These are phyloP conservation scores for Yamagishiella unicocca DNA, from an alignment of 139 green algal species.

Conservation along the genomic window DNA sequence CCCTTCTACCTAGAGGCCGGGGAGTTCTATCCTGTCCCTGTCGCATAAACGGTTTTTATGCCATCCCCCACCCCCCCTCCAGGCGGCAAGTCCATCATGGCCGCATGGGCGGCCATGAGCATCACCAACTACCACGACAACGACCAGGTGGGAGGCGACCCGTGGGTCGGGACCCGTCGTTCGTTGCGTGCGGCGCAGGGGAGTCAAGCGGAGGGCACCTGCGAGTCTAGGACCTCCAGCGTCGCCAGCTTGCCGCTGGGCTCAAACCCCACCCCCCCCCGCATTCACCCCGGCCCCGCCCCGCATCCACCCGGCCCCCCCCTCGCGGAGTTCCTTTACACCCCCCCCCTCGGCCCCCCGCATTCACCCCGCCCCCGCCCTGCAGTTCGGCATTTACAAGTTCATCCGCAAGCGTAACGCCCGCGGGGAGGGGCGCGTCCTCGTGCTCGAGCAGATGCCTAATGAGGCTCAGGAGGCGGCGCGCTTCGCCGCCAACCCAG, in stretches of 20 bases:
- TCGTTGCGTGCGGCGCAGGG: too few species aligned
- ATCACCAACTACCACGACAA: slow-evolving; percentile 36
- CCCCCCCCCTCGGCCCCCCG: neutral
- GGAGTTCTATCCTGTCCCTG: too few species aligned
- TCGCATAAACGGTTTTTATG: too few species aligned
- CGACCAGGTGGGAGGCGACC: slow-evolving; percentile 50
- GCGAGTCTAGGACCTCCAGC: too few species aligned
- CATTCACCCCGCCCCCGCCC: neutral
- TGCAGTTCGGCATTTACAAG: slow-evolving; percentile 44
- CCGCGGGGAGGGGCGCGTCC: neutral
- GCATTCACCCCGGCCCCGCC: too few species aligned
- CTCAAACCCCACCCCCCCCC: too few species aligned
- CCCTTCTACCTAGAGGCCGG: too few species aligned
- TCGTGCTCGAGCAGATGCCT: slow-evolving; percentile 8
- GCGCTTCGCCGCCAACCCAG: neutral
- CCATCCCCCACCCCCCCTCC: neutral
- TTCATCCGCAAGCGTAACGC: slow-evolving; percentile 30
- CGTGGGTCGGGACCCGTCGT: neutral
- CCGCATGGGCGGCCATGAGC: slow-evolving; percentile 45
- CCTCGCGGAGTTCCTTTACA: neutral
- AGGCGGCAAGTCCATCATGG: slow-evolving; percentile 53
- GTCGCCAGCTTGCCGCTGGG: too few species aligned
- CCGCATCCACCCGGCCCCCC: neutral
- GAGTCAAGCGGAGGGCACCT: too few species aligned
- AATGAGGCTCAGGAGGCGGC: slow-evolving; percentile 1